Conservation (phyloP, 2,329 filamentous ascomycete species). For the Scedosporium minutisporum region DNA sequence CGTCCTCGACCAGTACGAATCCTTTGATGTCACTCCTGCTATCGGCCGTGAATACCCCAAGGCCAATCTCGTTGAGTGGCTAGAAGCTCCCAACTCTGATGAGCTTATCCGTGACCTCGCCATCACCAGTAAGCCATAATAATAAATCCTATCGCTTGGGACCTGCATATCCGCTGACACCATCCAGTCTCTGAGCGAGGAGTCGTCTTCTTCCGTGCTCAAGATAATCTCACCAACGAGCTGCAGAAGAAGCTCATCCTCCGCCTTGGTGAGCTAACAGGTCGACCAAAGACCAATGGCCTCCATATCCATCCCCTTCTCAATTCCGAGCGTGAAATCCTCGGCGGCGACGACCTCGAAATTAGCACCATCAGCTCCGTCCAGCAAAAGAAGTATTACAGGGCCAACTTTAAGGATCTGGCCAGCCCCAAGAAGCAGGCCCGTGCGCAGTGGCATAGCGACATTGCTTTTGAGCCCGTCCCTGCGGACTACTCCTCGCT, state of each 20-base stretch:
- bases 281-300: slow-evolving; percentile 44
- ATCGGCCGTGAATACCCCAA: slow-evolving; percentile 54
- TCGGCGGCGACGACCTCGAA: slow-evolving; percentile 44
- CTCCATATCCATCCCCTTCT: slow-evolving; percentile 52
- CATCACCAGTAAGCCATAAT: slow-evolving; percentile 44
- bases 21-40: slow-evolving; percentile 49
- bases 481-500: slow-evolving; percentile 55
- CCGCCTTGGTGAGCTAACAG: slow-evolving; percentile 46
- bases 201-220: slow-evolving; percentile 61
- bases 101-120: slow-evolving; percentile 56
- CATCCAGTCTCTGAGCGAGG: slow-evolving; percentile 54
- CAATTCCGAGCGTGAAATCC: slow-evolving; percentile 42
- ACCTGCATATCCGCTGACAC: not conserved
- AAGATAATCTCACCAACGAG: slow-evolving; percentile 50
- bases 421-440: slow-evolving; percentile 32
- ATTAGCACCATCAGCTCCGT: slow-evolving; percentile 56
- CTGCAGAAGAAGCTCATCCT: slow-evolving; percentile 58
- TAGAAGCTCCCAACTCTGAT: slow-evolving; percentile 52
- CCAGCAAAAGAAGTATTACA: slow-evolving; percentile 41
- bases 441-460: slow-evolving; percentile 46
- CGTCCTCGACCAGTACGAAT: slow-evolving; percentile 39
- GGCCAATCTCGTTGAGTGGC: slow-evolving; percentile 48
- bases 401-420: slow-evolving; percentile 21
- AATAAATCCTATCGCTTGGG: too few species aligned
- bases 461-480: slow-evolving; percentile 56